Evolutionary conservation across 2,329 filamentous ascomycete genomes (phyloP), one percentile per base, ranked within the genome.

Genomic region (Trichoderma citrinoviride): DNA sequence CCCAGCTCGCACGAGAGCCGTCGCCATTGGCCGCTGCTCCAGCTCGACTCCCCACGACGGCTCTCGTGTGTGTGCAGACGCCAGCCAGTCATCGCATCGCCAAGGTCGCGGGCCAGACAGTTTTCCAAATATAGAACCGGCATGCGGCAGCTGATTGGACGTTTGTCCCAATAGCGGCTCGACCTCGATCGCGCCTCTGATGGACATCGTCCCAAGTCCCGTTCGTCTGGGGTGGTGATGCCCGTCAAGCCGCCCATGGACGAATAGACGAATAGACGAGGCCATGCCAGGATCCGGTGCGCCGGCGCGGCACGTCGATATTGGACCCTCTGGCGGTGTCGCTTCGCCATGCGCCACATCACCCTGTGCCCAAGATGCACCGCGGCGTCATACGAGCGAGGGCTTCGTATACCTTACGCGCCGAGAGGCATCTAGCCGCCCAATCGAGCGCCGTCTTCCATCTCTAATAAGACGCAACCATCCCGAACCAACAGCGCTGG

Each of bases 21-120:
- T 21, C 56, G 55, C 55, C 60, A 73, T 73, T 72, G 71, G 72
- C 58, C 25, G 23, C 46, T 15, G 43, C 40, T 57, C 65, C 52
- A 66, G 67, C 65, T 67, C 67, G 63, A 55, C 66, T 71, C 69
- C 53, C 61, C 61, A 64, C 53, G 46, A 40, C 50, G 40, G 41
- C 41, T 25, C 23, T 37, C 50, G 63, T 68, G 66, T 55, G 67
- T 76, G 79, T 75, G 76, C 77, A 77, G 77, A 77, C 77, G 76
- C 76, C 74, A 79, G 73, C 74, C 75, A 74, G 69, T 73, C 67
- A 70, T 66, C 65, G 67, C 65, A 49, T 47, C 64, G 64, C 60
- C 61, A 54, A 50, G 43, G 56, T 14, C 27, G 52, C 29, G 29
- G 5, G 27, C 61, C 52, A 41, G 61, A 37, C 49, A 43, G 50